Percentiles rank a stretch among this genome's conserved stretches.
These are phyloP conservation scores for Trichoderma sp. DNA, from an alignment of 2,329 filamentous ascomycete species.

Conservation along the genomic window DNA sequence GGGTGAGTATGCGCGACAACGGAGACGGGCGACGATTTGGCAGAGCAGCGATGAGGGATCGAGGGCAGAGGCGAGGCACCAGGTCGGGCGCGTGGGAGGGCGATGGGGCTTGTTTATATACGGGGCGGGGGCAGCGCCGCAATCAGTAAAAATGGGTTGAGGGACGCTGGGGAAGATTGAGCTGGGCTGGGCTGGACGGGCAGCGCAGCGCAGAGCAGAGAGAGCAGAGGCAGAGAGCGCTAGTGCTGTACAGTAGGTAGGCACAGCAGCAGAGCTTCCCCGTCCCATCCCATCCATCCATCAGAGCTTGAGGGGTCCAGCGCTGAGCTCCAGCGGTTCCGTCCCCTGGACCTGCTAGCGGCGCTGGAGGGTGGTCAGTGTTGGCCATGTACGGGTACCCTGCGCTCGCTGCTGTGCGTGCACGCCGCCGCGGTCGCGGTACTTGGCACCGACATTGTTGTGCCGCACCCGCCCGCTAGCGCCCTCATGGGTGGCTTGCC, in stretches of 20 bases:
- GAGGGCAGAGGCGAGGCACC: constrained; percentile 37
- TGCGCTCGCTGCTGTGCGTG: not conserved
- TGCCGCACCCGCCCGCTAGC: constrained; percentile 10
- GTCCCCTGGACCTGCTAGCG: constrained; percentile 9
- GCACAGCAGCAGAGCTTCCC: too few species aligned
- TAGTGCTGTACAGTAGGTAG: too few species aligned
- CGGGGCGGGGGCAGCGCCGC: constrained; percentile 57
- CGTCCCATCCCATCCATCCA: not conserved
- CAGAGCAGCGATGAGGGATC: constrained; percentile 38
- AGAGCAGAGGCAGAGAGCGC: too few species aligned
- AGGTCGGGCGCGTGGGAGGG: constrained; percentile 55
- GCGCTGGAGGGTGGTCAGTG: not conserved
- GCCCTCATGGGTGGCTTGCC: not conserved
- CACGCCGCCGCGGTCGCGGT: not conserved
- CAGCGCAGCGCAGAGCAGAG: not conserved
- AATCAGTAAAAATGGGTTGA: constrained; percentile 52
- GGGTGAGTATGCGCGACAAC: constrained; percentile 29
- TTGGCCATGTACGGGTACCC: not conserved
- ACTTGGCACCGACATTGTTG: not conserved
- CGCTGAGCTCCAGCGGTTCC: not conserved
- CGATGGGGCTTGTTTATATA: constrained; percentile 62
- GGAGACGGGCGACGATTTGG: constrained; percentile 32
- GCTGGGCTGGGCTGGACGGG: not conserved
- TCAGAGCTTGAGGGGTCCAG: not conserved
- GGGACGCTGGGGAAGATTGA: not conserved